phyloP scores from a whole-genome alignment of 129 eudicot species.

The Chrysanthemum seticuspe region DNA sequence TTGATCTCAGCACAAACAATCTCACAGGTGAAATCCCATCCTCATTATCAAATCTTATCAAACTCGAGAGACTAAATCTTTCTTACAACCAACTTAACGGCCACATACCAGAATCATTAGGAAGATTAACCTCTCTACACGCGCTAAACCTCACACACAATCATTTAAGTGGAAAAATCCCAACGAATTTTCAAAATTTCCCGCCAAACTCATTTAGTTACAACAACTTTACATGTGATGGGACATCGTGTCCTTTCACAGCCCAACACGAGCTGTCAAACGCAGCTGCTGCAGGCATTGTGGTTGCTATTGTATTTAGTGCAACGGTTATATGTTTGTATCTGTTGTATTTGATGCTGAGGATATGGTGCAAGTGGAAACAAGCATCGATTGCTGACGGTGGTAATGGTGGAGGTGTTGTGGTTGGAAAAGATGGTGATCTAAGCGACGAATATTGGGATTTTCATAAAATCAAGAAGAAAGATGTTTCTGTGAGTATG shows the following conservation, averaged over 20 bases:
- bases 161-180: conserved; percentile 68
- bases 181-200: conserved; percentile 65
- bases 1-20: conserved; percentile 66
- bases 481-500: conserved; percentile 32
- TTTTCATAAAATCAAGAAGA: conserved; percentile 43
- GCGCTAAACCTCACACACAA: conserved; percentile 67
- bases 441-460: conserved; percentile 60
- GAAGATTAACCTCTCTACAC: conserved; percentile 76
- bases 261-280: conserved; percentile 46
- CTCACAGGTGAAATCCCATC: conserved; percentile 72
- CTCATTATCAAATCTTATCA: conserved; percentile 61
- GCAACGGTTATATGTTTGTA: conserved; percentile 73
- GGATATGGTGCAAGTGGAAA: conserved; percentile 91
- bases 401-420: conserved; percentile 18
- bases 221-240: conserved; percentile 71
- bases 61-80: conserved; percentile 71
- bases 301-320: conserved; percentile 79
- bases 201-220: conserved; percentile 53
- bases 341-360: conserved; percentile 71
- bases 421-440: conserved; percentile 42
- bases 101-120: conserved; percentile 64
- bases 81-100: conserved; percentile 74
- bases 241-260: conserved; percentile 58
- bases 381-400: conserved; percentile 58
- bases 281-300: conserved; percentile 64